Conservation (phyloP, 495 filamentous ascomycete species). For the Lichina pygmaea region DNA sequence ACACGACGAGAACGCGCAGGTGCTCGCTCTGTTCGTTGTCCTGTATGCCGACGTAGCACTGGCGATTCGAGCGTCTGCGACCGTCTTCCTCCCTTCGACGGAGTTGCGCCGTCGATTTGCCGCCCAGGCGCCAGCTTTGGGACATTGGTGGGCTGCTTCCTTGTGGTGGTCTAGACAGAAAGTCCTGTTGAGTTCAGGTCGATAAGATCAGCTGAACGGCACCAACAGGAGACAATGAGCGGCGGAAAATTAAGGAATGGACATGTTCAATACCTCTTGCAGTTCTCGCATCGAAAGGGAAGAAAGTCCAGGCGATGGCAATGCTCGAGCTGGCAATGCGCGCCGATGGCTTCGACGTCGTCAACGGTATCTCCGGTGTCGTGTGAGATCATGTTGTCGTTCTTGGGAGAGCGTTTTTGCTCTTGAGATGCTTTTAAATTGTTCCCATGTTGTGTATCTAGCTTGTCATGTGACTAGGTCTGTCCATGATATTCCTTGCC, state of each 20-base stretch:
- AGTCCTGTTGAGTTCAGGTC: constrained; percentile 19
- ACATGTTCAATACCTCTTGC: constrained; percentile 18
- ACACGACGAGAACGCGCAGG: constrained; percentile 51
- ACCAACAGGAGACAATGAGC: background rate
- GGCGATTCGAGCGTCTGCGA: constrained; percentile 1
- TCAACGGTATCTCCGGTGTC: constrained; percentile 7
- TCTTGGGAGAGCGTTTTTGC: too few species aligned
- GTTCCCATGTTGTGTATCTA: too few species aligned
- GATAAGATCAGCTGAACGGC: background rate
- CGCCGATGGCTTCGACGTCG: constrained; percentile 58
- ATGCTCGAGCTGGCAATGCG: constrained; percentile 72
- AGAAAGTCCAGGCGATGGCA: constrained; percentile 93
- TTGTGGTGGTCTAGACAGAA: constrained; percentile 91
- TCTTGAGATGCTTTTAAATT: too few species aligned
- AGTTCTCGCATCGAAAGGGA: constrained; percentile 82
- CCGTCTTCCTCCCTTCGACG: constrained; percentile 2
- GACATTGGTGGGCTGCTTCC: constrained; percentile 59
- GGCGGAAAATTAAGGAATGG: too few species aligned
- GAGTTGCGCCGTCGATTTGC: constrained; percentile 22
- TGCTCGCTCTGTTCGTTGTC: constrained; percentile 32
- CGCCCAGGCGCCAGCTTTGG: constrained; percentile 70
- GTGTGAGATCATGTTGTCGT: too few species aligned
- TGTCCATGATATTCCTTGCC: too few species aligned
- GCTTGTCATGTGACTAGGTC: too few species aligned
- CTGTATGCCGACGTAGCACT: constrained; percentile 9